phyloP scores from a whole-genome alignment of 2,329 filamentous ascomycete genomes.

The Apiospora marii region DNA sequence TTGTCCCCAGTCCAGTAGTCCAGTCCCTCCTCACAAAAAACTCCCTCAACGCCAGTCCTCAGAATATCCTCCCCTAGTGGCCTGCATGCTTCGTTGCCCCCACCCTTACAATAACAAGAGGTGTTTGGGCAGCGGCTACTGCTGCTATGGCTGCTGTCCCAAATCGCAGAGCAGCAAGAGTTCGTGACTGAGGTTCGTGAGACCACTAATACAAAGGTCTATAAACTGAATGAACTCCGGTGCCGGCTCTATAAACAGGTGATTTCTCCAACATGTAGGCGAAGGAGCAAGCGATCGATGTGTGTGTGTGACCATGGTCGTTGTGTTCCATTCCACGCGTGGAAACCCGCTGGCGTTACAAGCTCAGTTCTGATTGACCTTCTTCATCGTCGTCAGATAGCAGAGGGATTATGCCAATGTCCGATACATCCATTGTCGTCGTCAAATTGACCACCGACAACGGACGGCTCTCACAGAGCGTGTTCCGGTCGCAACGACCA shows the following conservation, averaged over 20 bases:
- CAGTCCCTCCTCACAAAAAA: not conserved
- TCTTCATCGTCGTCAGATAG: not conserved
- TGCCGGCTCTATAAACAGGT: slow-evolving; percentile 2
- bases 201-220: not conserved
- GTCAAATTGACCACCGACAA: not conserved
- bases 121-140: not conserved
- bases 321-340: not conserved
- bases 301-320: not conserved
- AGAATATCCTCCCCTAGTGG: not conserved
- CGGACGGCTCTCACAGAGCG: slow-evolving; percentile 1
- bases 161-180: not conserved
- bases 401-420: not conserved
- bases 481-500: slow-evolving; percentile 38
- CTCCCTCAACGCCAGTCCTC: slow-evolving; percentile 4
- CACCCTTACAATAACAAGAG: not conserved
- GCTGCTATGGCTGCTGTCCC: not conserved
- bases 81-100: not conserved
- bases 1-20: not conserved
- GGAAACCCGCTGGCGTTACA: not conserved
- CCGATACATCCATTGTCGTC: not conserved
- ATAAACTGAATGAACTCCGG: slow-evolving; percentile 1
- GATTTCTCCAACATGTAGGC: not conserved
- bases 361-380: not conserved
- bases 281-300: not conserved
- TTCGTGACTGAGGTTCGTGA: not conserved